A percentile compares a stretch with the other conserved stretches of the same genome.
phyloP scores from a whole-genome alignment of 257 asterid genomes.

The Coffea canephora region DNA sequence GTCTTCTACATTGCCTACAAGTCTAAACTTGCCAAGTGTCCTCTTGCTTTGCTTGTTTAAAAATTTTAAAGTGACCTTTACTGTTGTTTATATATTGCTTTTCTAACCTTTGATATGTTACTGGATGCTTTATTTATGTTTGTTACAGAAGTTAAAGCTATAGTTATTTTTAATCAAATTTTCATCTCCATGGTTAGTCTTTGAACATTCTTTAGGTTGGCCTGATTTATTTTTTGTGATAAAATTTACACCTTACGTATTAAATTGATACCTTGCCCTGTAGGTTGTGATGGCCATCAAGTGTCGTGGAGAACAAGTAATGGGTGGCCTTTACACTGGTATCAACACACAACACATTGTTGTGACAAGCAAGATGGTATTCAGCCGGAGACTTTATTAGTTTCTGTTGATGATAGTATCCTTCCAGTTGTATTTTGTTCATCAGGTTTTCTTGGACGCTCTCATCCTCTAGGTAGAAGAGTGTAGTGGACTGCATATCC shows the following conservation, averaged over 20 bases:
- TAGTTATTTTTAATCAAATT: not conserved
- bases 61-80: not conserved
- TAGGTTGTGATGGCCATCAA: slow-evolving; percentile 96
- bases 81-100: not conserved
- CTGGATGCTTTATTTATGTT: not conserved
- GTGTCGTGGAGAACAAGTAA: slow-evolving; percentile 81
- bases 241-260: not conserved
- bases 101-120: not conserved
- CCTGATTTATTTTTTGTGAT: not conserved
- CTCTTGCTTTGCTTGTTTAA: not conserved
- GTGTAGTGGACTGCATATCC: slow-evolving; percentile 83
- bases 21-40: not conserved
- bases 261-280: slow-evolving; percentile 14
- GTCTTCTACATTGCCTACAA: not conserved
- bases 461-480: slow-evolving; percentile 73
- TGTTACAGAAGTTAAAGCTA: not conserved
- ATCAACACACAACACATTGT: slow-evolving; percentile 71
- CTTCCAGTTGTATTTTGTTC: slow-evolving; percentile 8
- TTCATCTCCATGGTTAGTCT: not conserved
- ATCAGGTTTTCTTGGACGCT: slow-evolving; percentile 13
- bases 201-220: not conserved
- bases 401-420: slow-evolving; percentile 12
- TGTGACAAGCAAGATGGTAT: slow-evolving; percentile 97
- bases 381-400: not conserved
- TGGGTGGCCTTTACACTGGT: slow-evolving; percentile 85